phyloP scores from a whole-genome alignment of 2,329 filamentous ascomycete genomes.

The Verticillium klebahnii region DNA sequence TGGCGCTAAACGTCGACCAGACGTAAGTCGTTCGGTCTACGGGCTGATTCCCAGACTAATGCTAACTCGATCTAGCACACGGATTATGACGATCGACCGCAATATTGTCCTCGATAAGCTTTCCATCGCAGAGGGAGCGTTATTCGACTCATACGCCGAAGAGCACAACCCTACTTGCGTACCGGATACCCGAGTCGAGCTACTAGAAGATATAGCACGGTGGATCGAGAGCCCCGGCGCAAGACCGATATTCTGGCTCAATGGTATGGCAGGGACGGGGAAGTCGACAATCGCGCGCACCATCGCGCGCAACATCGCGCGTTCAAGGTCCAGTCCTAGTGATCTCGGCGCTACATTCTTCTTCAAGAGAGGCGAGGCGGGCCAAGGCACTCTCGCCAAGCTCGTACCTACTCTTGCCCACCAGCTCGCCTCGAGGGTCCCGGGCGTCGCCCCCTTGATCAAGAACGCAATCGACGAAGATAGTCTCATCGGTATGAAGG shows the following conservation, averaged over 20 bases:
- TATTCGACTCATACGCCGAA: constrained; percentile 29
- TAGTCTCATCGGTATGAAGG: constrained; percentile 21
- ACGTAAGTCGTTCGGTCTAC: constrained; percentile 17
- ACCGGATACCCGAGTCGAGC: constrained; percentile 22
- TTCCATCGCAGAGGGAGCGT: constrained; percentile 15
- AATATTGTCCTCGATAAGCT: constrained; percentile 7
- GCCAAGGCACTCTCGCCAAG: constrained; percentile 26
- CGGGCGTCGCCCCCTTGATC: constrained; percentile 20
- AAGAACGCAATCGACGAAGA: constrained; percentile 23
- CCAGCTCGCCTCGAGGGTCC: constrained; percentile 20
- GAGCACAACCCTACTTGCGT: constrained; percentile 26
- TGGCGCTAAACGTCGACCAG: constrained; percentile 27
- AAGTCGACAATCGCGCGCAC: constrained; percentile 34
- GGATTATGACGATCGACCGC: too few relatives aligned
- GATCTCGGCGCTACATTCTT: constrained; percentile 34
- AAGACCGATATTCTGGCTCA: constrained; percentile 29
- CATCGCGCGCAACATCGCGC: constrained; percentile 25
- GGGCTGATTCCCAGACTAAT: too few relatives aligned
- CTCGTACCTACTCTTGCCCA: constrained; percentile 35
- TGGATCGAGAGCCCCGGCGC: constrained; percentile 17
- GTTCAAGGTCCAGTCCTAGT: neutral
- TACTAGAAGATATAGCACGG: constrained; percentile 21
- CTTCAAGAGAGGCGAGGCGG: constrained; percentile 36
- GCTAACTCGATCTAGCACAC: too few relatives aligned
- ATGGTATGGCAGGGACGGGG: constrained; percentile 32